Evolutionary conservation across 192 early-diverging fungal species (phyloP), one percentile per base, ranked within the genome.

Genomic region (Kappamyces sp.): DNA sequence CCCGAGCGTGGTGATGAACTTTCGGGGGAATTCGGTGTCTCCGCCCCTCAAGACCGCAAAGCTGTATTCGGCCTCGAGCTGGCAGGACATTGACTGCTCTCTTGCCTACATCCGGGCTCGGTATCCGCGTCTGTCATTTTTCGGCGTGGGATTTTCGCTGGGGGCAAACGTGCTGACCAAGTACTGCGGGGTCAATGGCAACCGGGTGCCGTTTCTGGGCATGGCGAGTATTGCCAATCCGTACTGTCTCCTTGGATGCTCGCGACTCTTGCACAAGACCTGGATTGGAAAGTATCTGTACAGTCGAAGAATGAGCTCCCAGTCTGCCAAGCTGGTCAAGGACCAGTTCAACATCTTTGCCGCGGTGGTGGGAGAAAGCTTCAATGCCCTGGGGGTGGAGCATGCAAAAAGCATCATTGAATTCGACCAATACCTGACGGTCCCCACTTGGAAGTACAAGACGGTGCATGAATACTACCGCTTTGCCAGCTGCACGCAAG

Each of bases 111-210:
- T 93, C 49, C 12, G 65, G 44, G 0, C 23, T 23, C 58, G 60
- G 40, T 60, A 80, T 51, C 84, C 90, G 1, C 58, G 68, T 36
- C 80, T 88, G 36, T 77, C 87, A 15, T 58, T 94, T 43, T 70
- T 92, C 48, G 90, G 83, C 13, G 72, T 91, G 55, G 95, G 95
- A 3, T 98, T 89, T 68, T 90, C 88, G 41, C 74, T 98, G 49
- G 95, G 95, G 23, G 82, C 92, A 35, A 98, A 98, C 64, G 81
- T 98, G 46, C 55, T 98, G 39, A 84, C 87, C 60, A 98, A 95
- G 74, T 80, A 72, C 46, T 23, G 57, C 42, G 38, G 43, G 43
- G 13, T 37, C 42, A 34, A 76, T 60, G 23, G 60, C 34, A 64
- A 88, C 94, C 31, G 71, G 0, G 10, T 90, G 86, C 85, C 85